Percentiles rank a stretch among this genome's conserved stretches.
Conservation (phyloP, 169 alveolate genomes). For the Cryptosporidium tyzzeri region DNA sequence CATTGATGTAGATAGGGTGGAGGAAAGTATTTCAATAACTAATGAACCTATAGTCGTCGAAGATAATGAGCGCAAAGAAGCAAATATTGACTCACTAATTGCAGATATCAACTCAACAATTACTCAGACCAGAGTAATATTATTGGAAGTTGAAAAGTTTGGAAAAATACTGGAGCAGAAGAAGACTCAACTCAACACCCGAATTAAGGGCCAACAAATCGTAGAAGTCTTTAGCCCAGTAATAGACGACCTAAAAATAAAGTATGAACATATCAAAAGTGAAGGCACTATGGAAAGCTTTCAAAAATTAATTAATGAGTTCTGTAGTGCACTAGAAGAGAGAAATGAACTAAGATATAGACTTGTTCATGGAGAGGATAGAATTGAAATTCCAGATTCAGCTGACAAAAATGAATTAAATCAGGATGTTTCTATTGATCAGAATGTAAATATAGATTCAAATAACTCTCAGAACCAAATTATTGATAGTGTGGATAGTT, state of each 20-base stretch:
- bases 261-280: slow-evolving; percentile 5
- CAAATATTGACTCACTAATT: slow-evolving; percentile 20
- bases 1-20: not conserved
- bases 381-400: not conserved
- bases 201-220: slow-evolving; percentile 12
- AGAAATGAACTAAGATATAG: slow-evolving; percentile 70
- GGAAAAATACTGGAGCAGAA: slow-evolving; percentile 21
- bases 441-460: not conserved
- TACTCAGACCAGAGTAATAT: not conserved
- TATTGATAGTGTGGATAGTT: not conserved
- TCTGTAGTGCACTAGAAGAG: slow-evolving; percentile 38
- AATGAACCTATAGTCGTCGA: not conserved
- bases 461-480: not conserved
- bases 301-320: slow-evolving; percentile 16
- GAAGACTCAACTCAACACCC: not conserved
- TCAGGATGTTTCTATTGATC: not conserved
- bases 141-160: not conserved
- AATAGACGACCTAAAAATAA: slow-evolving; percentile 3
- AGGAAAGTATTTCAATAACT: not conserved
- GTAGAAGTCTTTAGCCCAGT: slow-evolving; percentile 36
- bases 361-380: slow-evolving; percentile 47
- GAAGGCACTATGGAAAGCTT: slow-evolving; percentile 46
- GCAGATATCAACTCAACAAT: slow-evolving; percentile 34
- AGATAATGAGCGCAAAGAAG: not conserved
- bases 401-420: not conserved